phyloP scores from a whole-genome alignment of 192 early-diverging fungal species.

The Coemansia sp. region DNA sequence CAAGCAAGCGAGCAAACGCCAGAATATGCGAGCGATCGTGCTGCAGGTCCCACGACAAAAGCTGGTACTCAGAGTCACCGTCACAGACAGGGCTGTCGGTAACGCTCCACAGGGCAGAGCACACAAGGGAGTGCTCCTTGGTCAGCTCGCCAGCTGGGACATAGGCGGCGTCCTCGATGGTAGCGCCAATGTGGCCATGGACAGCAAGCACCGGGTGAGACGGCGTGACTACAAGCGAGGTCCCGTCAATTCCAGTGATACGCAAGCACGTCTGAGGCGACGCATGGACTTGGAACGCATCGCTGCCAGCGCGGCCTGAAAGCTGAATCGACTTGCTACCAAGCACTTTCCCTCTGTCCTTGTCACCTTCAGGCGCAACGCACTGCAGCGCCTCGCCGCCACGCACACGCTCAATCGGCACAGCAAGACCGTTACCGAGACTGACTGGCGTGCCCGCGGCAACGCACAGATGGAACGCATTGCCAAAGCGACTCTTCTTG shows the following conservation, averaged over 20 bases:
- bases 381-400: constrained; percentile 28
- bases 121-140: constrained; percentile 32
- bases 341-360: not conserved
- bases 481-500: constrained; percentile 98
- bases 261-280: constrained; percentile 35
- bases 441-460: constrained; percentile 52
- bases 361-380: not conserved
- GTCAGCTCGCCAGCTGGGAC: constrained; percentile 37
- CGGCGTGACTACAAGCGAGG: constrained; percentile 36
- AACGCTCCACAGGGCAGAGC: constrained; percentile 36
- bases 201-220: constrained; percentile 50
- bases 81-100: constrained; percentile 19
- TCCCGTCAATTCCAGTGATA: constrained; percentile 38
- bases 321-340: constrained; percentile 4
- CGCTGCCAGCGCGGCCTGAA: constrained; percentile 21
- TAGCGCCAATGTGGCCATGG: constrained; percentile 1
- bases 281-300: constrained; percentile 45
- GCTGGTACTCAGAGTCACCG: not conserved
- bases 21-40: constrained; percentile 25
- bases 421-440: constrained; percentile 37
- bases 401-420: constrained; percentile 47
- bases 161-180: constrained; percentile 29
- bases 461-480: constrained; percentile 88
- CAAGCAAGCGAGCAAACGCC: constrained; percentile 46
- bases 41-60: constrained; percentile 17